Evolutionary conservation across 352 stramenopile genomes (phyloP).

Genomic region (Globisporangium parvum): DNA sequence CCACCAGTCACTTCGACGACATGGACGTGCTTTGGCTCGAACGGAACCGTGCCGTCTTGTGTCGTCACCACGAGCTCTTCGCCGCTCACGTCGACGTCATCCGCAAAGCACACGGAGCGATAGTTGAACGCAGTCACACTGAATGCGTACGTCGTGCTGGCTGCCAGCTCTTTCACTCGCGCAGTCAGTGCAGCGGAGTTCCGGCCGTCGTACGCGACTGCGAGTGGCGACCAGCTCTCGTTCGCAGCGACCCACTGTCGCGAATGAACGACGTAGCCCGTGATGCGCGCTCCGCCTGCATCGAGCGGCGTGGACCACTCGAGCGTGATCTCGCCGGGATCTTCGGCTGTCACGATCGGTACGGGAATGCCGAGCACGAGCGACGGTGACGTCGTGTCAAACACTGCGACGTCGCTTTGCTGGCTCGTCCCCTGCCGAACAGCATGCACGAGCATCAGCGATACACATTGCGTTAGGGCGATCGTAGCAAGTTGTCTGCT

Average conservation of each 20-base stretch:
- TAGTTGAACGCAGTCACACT: slow-evolving; percentile 40
- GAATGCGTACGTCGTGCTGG: slow-evolving; percentile 44
- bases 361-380: slow-evolving; percentile 17
- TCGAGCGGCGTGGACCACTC: slow-evolving; percentile 35
- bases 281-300: slow-evolving; percentile 31
- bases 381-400: slow-evolving; percentile 27
- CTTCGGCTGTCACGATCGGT: slow-evolving; percentile 25
- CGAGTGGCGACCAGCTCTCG: slow-evolving; percentile 23
- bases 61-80: slow-evolving; percentile 34
- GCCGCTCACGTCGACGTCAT: slow-evolving; percentile 19
- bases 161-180: slow-evolving; percentile 22
- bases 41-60: slow-evolving; percentile 26
- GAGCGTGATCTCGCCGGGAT: slow-evolving; percentile 42
- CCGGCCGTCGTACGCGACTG: slow-evolving; percentile 34
- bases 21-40: slow-evolving; percentile 32
- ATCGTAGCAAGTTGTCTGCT: no score
- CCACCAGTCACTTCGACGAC: slow-evolving; percentile 26
- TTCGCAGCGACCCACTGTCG: slow-evolving; percentile 16
- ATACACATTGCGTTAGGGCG: no score
- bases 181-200: slow-evolving; percentile 16
- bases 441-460: neutral
- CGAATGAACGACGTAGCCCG: slow-evolving; percentile 32
- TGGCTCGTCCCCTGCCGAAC: slow-evolving; percentile 28
- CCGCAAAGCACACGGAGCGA: slow-evolving; percentile 27
- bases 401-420: slow-evolving; percentile 16